phyloP scores from a whole-genome alignment of 108 stramenopile species.

The Pseudonitzschia multiseries region DNA sequence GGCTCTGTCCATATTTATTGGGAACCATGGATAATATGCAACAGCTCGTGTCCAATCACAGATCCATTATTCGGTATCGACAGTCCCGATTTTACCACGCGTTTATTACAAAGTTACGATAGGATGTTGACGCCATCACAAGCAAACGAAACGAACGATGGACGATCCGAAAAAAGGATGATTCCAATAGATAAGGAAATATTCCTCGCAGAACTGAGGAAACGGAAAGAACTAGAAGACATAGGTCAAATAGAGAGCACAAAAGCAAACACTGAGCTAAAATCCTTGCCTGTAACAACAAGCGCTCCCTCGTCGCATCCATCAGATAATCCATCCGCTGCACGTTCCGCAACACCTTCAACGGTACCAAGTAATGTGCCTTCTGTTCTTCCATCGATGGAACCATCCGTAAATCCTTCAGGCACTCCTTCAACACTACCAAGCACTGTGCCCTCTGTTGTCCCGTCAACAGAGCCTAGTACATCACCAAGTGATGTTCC shows the following conservation, averaged over 20 bases:
- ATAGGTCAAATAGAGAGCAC: no score
- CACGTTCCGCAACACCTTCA: not conserved
- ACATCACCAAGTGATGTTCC: not conserved
- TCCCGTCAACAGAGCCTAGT: not conserved
- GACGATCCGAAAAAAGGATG: not conserved
- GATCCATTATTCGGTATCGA: slow-evolving; percentile 7
- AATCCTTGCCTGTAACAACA: no score
- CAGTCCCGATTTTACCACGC: not conserved
- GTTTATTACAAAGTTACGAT: not conserved
- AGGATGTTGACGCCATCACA: not conserved
- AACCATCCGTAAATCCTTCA: no score
- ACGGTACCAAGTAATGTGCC: not conserved
- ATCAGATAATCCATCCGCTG: no score
- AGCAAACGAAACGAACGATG: not conserved
- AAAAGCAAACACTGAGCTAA: no score
- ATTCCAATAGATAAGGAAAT: no score
- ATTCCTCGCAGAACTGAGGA: no score
- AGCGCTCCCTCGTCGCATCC: no score
- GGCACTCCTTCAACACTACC: no score
- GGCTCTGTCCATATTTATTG: not conserved
- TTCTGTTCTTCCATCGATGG: no score
- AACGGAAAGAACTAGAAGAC: no score
- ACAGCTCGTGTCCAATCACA: not conserved
- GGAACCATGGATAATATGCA: slow-evolving; percentile 1
- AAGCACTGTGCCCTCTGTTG: not conserved